Evolutionary conservation across 495 filamentous ascomycete genomes (phyloP).

Genomic region (Podospora sp.): DNA sequence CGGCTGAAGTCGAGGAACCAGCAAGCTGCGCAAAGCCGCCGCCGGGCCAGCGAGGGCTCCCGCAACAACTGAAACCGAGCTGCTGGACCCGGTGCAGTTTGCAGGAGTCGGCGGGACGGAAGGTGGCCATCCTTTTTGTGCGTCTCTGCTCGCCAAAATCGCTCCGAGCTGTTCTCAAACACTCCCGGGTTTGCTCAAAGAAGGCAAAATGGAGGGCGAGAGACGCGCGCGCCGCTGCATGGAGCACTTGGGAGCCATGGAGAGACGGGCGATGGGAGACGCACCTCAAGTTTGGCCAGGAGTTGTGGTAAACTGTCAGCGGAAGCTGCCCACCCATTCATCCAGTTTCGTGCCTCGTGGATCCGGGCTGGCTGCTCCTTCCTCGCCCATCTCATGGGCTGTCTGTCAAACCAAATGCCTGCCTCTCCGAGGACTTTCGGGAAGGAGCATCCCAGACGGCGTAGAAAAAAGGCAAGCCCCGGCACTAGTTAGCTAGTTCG

Average conservation of each 20-base stretch:
- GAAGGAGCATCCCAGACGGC: too few relatives aligned
- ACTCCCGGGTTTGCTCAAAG: conserved; percentile 30
- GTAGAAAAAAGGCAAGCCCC: not conserved
- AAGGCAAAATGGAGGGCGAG: conserved; percentile 9
- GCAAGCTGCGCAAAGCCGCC: conserved; percentile 14
- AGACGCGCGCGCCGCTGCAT: not conserved
- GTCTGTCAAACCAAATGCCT: not conserved
- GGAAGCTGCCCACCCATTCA: not conserved
- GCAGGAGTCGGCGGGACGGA: conserved; percentile 20
- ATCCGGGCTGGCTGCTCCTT: not conserved
- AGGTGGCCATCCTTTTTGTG: conserved; percentile 19
- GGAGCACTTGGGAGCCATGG: not conserved
- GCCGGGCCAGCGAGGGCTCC: conserved; percentile 1
- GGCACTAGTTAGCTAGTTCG: too few relatives aligned
- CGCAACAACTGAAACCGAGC: conserved; percentile 34
- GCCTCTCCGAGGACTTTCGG: too few relatives aligned
- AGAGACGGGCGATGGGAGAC: not conserved
- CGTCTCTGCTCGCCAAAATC: conserved; percentile 1
- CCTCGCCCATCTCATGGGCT: not conserved
- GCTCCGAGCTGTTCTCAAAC: conserved; percentile 29
- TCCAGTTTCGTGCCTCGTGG: not conserved
- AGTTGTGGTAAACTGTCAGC: not conserved
- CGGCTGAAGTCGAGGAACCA: conserved; percentile 32
- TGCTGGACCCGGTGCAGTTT: conserved; percentile 30
- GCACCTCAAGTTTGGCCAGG: not conserved